These are phyloP conservation scores for Cladosporium sp. DNA, from an alignment of 2,329 filamentous ascomycete species.

Conservation along the genomic window DNA sequence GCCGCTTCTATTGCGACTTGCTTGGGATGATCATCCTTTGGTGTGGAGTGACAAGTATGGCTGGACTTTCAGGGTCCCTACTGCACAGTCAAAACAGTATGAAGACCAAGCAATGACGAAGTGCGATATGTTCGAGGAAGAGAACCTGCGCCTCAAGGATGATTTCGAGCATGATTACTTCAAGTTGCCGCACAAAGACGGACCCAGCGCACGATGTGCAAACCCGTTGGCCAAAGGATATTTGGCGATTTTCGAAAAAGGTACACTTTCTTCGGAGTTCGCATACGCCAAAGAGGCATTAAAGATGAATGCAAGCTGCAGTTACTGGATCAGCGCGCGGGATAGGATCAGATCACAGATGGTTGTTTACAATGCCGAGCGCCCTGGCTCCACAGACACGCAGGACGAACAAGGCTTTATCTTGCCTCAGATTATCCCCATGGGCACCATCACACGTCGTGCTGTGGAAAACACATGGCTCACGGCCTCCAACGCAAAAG, in stretches of 20 bases:
- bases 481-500: slow-evolving; percentile 94
- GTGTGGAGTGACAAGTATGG: slow-evolving; percentile 91
- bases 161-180: slow-evolving; percentile 69
- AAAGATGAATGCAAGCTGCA: slow-evolving; percentile 98
- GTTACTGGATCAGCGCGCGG: slow-evolving; percentile 96
- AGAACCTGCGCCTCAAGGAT: slow-evolving; percentile 59
- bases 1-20: slow-evolving; percentile 73
- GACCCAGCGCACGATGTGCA: slow-evolving; percentile 74
- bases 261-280: slow-evolving; percentile 80
- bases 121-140: slow-evolving; percentile 74
- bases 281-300: slow-evolving; percentile 88
- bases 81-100: slow-evolving; percentile 60
- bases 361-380: slow-evolving; percentile 76
- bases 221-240: slow-evolving; percentile 92
- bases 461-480: slow-evolving; percentile 98
- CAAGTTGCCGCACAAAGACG: slow-evolving; percentile 95
- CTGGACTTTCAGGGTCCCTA: slow-evolving; percentile 81
- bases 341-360: slow-evolving; percentile 93
- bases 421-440: slow-evolving; percentile 90
- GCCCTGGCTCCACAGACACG: slow-evolving; percentile 23
- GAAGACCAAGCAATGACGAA: slow-evolving; percentile 64
- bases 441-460: slow-evolving; percentile 93
- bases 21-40: slow-evolving; percentile 85
- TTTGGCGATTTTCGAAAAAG: slow-evolving; percentile 83
- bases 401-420: slow-evolving; percentile 67